Conservation (phyloP, 768 basidiomycete species). For the Mycena belliarum region DNA sequence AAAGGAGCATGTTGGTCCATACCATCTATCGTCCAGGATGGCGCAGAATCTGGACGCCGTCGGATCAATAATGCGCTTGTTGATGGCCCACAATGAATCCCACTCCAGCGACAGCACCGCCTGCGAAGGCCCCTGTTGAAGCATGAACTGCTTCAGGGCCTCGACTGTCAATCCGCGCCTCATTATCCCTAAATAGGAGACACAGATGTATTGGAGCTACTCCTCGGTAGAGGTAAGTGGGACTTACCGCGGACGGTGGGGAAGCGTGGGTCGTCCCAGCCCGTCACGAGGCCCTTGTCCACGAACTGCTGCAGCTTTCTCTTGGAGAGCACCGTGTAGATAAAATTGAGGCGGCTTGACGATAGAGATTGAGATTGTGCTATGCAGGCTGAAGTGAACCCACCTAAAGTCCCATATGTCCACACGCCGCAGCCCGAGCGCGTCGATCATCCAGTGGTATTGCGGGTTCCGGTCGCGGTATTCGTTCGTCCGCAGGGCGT, state of each 20-base stretch:
- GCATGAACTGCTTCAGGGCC: constrained; percentile 91
- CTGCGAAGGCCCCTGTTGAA: constrained; percentile 93
- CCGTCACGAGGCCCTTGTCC: constrained; percentile 78
- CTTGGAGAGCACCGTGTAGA: constrained; percentile 94
- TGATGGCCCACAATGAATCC: constrained; percentile 93
- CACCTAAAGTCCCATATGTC: constrained; percentile 96
- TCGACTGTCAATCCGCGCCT: constrained; percentile 94
- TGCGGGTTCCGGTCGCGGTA: constrained; percentile 96
- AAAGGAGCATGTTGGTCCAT: constrained; percentile 25
- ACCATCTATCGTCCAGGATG: constrained; percentile 71
- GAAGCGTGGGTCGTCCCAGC: constrained; percentile 87
- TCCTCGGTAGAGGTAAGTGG: no score
- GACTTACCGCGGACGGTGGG: constrained; percentile 78
- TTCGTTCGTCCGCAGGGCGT: constrained; percentile 94
- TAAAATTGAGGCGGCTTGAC: constrained; percentile 85
- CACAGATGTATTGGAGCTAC: background rate
- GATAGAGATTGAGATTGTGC: background rate
- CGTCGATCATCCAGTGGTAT: constrained; percentile 93
- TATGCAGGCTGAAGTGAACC: background rate
- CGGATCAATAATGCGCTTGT: constrained; percentile 95
- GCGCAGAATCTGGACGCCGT: constrained; percentile 91
- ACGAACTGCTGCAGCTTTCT: constrained; percentile 89
- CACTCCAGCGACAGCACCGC: constrained; percentile 93
- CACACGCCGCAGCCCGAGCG: constrained; percentile 73
- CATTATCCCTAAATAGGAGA: constrained; percentile 65